Evolutionary conservation across 2,329 filamentous ascomycete genomes (phyloP).

Genomic region (Aspergillus sojae): DNA sequence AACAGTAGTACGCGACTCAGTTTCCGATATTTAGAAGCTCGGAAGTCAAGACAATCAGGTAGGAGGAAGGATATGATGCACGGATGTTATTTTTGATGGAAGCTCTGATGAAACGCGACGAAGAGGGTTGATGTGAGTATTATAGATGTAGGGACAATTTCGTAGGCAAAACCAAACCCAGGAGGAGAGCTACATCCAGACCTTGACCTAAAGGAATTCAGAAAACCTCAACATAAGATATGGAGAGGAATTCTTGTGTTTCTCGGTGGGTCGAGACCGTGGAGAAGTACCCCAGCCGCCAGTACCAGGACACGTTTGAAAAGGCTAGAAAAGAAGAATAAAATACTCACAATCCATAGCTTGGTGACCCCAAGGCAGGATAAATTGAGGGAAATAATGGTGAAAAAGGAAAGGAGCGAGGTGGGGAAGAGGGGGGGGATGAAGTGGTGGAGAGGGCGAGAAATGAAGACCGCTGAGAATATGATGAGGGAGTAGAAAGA

Average conservation of each 20-base stretch:
- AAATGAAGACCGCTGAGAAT: constrained; percentile 32
- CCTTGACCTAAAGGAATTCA: constrained; percentile 18
- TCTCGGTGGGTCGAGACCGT: constrained; percentile 43
- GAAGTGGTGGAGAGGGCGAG: constrained; percentile 37
- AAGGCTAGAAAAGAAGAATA: constrained; percentile 35
- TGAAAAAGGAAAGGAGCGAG: constrained; percentile 28
- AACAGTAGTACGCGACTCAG: constrained; percentile 39
- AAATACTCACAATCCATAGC: constrained; percentile 63
- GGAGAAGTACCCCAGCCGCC: constrained; percentile 43
- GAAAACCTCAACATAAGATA: constrained; percentile 18
- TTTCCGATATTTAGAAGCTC: constrained; percentile 27
- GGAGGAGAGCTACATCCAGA: constrained; percentile 20
- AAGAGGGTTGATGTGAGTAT: constrained; percentile 24
- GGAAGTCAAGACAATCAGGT: constrained; percentile 25
- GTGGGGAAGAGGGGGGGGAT: constrained; percentile 22
- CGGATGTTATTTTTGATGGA: constrained; percentile 41
- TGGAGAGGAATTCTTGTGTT: constrained; percentile 28
- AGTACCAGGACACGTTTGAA: constrained; percentile 33
- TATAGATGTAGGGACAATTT: constrained; percentile 22
- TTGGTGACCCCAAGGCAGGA: constrained; percentile 51
- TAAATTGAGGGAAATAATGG: constrained; percentile 36
- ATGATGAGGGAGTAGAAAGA: constrained; percentile 40
- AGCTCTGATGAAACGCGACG: constrained; percentile 39
- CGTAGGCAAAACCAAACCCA: constrained; percentile 26
- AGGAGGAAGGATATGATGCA: constrained; percentile 39